Evolutionary conservation across 208 protist genomes (phyloP).

Genomic region (Crithidia expoeki): DNA sequence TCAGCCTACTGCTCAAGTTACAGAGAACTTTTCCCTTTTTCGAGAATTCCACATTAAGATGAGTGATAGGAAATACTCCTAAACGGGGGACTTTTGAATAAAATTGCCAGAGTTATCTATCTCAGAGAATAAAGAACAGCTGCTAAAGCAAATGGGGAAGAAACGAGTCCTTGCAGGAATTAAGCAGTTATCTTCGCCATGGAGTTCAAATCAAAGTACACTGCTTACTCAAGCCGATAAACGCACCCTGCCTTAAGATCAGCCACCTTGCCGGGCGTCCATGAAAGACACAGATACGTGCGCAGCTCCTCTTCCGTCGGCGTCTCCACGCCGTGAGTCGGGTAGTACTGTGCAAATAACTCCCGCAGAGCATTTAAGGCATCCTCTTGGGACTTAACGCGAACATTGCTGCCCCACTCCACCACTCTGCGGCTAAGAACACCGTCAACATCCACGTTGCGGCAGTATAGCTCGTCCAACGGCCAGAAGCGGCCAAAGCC

Average conservation of each 20-base stretch:
- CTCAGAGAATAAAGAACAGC: too few relatives aligned
- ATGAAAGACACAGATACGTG: conserved; percentile 47
- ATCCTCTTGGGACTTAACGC: conserved; percentile 52
- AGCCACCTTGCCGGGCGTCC: conserved; percentile 38
- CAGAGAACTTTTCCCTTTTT: too few relatives aligned
- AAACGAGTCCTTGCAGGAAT: too few relatives aligned
- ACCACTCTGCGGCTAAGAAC: conserved; percentile 40
- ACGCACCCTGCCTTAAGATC: conserved; percentile 50
- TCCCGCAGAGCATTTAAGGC: conserved; percentile 54
- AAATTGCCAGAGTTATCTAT: too few relatives aligned
- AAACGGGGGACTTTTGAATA: too few relatives aligned
- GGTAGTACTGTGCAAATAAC: conserved; percentile 67
- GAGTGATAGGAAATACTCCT: too few relatives aligned
- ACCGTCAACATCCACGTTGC: conserved; percentile 63
- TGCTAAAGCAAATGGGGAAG: background rate
- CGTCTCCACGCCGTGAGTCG: conserved; percentile 53
- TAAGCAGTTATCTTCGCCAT: too few relatives aligned
- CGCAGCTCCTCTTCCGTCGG: conserved; percentile 49
- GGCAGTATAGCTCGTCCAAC: conserved; percentile 76
- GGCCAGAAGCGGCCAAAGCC: conserved; percentile 90
- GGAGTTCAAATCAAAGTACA: too few relatives aligned
- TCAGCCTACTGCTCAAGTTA: too few relatives aligned
- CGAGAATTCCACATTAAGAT: too few relatives aligned
- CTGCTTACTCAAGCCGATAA: conserved; percentile 34
- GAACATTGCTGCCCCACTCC: conserved; percentile 55